phyloP scores from a whole-genome alignment of 192 early-diverging fungal species.

The Mortierella alpina region DNA sequence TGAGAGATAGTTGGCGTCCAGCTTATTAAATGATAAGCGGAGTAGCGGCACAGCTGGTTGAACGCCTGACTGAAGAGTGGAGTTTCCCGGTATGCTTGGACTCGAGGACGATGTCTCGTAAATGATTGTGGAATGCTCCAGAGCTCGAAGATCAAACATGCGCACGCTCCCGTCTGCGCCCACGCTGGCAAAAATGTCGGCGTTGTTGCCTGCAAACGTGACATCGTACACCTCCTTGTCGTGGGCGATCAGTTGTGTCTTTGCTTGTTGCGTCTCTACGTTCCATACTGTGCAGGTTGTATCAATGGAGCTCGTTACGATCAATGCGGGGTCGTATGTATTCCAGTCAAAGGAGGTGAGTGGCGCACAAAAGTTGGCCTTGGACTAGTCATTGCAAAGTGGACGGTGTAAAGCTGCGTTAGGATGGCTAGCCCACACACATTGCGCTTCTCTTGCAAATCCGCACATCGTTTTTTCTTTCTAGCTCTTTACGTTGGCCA shows the following conservation, averaged over 20 bases:
- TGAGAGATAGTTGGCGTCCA: slow-evolving; percentile 92
- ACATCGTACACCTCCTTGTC: slow-evolving; percentile 99
- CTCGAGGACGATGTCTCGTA: slow-evolving; percentile 83
- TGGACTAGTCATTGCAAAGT: slow-evolving; percentile 38
- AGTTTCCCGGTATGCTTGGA: slow-evolving; percentile 34
- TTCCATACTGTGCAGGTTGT: slow-evolving; percentile 99
- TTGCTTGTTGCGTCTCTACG: slow-evolving; percentile 94
- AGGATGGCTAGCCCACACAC: not conserved
- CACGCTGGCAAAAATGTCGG: slow-evolving; percentile 95
- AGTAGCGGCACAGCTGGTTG: slow-evolving; percentile 72
- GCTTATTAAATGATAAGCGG: slow-evolving; percentile 88
- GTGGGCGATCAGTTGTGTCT: slow-evolving; percentile 99
- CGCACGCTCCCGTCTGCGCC: slow-evolving; percentile 98
- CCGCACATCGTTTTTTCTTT: not conserved
- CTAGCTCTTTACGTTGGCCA: slow-evolving; percentile 67
- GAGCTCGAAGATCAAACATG: slow-evolving; percentile 95
- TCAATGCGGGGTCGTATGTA: slow-evolving; percentile 81
- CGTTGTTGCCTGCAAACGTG: slow-evolving; percentile 85
- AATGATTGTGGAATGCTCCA: slow-evolving; percentile 98
- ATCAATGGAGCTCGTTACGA: slow-evolving; percentile 95
- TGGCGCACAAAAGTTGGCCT: slow-evolving; percentile 87
- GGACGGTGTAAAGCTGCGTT: not conserved
- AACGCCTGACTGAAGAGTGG: slow-evolving; percentile 17
- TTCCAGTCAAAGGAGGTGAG: slow-evolving; percentile 99
- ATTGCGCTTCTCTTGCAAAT: not conserved